Percentiles rank a stretch among this genome's conserved stretches.
Evolutionary conservation across 108 stramenopile species (phyloP).

Genomic region (Stephanodiscus minutulus): DNA sequence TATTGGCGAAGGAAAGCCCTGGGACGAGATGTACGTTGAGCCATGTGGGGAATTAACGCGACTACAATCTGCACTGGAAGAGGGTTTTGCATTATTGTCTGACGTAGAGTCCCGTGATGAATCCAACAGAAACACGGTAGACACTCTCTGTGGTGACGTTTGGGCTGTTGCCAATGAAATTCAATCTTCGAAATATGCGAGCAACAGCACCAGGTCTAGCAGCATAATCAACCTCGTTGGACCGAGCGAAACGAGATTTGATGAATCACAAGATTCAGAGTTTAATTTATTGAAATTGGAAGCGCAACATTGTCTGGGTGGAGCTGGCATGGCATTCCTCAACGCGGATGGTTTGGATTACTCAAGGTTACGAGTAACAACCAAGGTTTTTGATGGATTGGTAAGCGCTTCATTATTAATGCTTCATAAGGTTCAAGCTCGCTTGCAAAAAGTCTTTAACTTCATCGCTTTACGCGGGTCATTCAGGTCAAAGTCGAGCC

Average conservation of each 20-base stretch:
- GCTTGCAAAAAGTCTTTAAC: neutral
- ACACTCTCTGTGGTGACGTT: slow-evolving; percentile 10
- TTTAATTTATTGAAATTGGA: neutral
- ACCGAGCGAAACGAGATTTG: neutral
- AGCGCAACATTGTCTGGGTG: slow-evolving; percentile 22
- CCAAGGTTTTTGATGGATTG: slow-evolving; percentile 24
- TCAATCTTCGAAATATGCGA: neutral
- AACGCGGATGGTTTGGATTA: slow-evolving; percentile 10
- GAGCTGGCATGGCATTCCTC: slow-evolving; percentile 11
- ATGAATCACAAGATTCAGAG: neutral
- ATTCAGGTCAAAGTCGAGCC: slow-evolving; percentile 15
- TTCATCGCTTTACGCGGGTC: neutral
- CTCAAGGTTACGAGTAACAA: slow-evolving; percentile 18
- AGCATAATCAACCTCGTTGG: neutral
- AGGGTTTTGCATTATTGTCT: slow-evolving; percentile 10
- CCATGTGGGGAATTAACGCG: neutral
- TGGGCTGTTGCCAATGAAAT: slow-evolving; percentile 4
- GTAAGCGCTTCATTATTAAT: slow-evolving; percentile 9
- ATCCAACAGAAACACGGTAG: slow-evolving; percentile 1
- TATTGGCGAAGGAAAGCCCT: neutral
- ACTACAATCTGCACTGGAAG: slow-evolving; percentile 3
- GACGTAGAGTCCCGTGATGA: neutral
- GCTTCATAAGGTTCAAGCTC: neutral
- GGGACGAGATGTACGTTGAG: neutral
- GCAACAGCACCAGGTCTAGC: slow-evolving; percentile 3